These are phyloP conservation scores for Kazachstania martiniae DNA, from an alignment of 805 yeast genomes.

Conservation along the genomic window DNA sequence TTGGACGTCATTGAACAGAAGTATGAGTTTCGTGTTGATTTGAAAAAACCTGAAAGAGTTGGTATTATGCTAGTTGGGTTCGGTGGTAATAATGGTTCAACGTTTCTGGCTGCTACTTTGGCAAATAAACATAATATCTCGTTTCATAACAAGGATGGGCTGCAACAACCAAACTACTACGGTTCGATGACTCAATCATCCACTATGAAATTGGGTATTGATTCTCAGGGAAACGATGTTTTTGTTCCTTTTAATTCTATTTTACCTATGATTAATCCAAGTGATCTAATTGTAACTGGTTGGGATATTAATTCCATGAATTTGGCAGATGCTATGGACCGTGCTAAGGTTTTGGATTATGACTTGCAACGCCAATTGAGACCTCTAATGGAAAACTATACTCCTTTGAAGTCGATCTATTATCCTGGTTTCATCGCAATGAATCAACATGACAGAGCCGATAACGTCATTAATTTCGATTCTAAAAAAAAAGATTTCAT, in stretches of 20 bases:
- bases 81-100: constrained; percentile 95
- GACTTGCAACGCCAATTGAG: constrained; percentile 70
- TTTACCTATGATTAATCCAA: constrained; percentile 82
- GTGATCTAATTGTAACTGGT: constrained; percentile 82
- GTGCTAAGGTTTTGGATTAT: constrained; percentile 79
- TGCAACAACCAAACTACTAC: constrained; percentile 61
- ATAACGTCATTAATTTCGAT: constrained; percentile 62
- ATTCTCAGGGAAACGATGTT: constrained; percentile 55
- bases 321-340: constrained; percentile 66
- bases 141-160: constrained; percentile 74
- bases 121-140: constrained; percentile 74
- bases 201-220: constrained; percentile 83
- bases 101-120: constrained; percentile 71
- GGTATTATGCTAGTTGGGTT: constrained; percentile 89
- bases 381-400: constrained; percentile 46
- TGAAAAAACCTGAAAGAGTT: constrained; percentile 69
- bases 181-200: constrained; percentile 94
- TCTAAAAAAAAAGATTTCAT: constrained; percentile 29
- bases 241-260: constrained; percentile 87
- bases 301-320: constrained; percentile 83
- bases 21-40: constrained; percentile 78
- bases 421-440: constrained; percentile 96
- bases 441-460: constrained; percentile 86
- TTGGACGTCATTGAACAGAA: constrained; percentile 66
- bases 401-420: constrained; percentile 77